Base-by-base conservation (phyloP, 2,329 filamentous ascomycete species). In the Penicillium glabrum region DNA sequence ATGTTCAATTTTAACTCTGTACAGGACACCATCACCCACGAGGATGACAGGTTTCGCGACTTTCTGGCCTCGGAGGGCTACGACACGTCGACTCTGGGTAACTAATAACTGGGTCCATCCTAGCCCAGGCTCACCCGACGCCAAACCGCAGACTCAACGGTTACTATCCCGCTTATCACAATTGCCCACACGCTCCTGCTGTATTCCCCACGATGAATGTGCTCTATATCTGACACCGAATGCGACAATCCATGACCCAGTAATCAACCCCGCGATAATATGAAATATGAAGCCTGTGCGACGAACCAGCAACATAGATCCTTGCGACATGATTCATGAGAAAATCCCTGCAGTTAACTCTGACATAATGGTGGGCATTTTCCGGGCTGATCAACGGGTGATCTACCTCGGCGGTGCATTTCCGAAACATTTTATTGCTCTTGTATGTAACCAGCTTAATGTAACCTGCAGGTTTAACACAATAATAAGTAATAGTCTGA, bases 21-120 rank as follows among this genome's bases (percentile, higher is more conserved):
- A 27, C 48, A 96, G 76, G 89, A 96, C 66, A 96, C 91, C 0
- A 96, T 97, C 60, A 84, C 87, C 1, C 68, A 82, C 16, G 93
- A 97, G 73, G 92, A 97, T 67, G 69, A 79, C 9, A 82, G 83
- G 44, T 97, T 96, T 78, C 83, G 90, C 33, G 83, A 77, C 19
- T 96, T 89, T 69, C 79, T 97, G 13, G 81, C 86, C 67, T 77
- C 77, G 26, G 81, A 93, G 57, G 92, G 92, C 3, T 96, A 89
- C 77, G 91, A 96, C 71, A 88, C 85, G 4, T 77, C 75, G 7
- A 80, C 80, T 56, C 75, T 87, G 76, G 85, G 85, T 27, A 72
- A 35, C 35, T 29, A 35, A 3, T 33, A 41, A 23, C 14, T 27
- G 21, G 19, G 26, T 11, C n/a, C 35, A 24, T 35, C 16, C 46